A percentile compares a stretch with the other conserved stretches of the same genome.
Evolutionary conservation across 2,329 filamentous ascomycete species (phyloP).

Genomic region (Colletotrichum graminicola): DNA sequence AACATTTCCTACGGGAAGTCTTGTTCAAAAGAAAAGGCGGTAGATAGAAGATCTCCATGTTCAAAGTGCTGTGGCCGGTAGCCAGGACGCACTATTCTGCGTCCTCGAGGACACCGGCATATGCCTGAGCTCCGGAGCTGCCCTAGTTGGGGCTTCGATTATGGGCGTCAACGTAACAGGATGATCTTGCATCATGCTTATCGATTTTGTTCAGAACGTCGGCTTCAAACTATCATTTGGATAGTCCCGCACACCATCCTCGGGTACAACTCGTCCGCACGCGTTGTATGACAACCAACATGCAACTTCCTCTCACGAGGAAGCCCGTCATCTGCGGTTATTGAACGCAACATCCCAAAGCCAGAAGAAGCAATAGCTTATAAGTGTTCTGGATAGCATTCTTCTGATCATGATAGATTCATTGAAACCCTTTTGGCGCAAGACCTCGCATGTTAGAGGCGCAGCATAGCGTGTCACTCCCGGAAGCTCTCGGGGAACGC

Average conservation of each 20-base stretch:
- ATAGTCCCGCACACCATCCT: background rate
- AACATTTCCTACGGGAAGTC: background rate
- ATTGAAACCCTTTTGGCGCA: background rate
- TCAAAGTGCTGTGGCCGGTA: no score
- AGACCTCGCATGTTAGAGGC: background rate
- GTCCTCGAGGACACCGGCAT: background rate
- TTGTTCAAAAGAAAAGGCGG: background rate
- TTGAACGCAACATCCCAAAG: background rate
- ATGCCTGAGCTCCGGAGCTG: no score
- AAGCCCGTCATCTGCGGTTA: background rate
- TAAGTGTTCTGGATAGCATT: no score
- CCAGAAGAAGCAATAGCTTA: background rate
- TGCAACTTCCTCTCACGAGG: background rate
- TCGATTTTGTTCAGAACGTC: fast-evolving
- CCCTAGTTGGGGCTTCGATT: background rate
- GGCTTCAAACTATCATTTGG: background rate
- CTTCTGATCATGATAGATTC: background rate
- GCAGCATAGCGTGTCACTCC: background rate
- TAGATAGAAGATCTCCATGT: background rate
- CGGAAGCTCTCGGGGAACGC: no score
- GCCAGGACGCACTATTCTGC: background rate
- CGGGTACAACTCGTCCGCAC: background rate
- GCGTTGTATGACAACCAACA: no score
- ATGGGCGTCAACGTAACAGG: background rate
- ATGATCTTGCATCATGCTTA: background rate